Evolutionary conservation across 2,329 filamentous ascomycete genomes (phyloP).

Genomic region (Penicillium sp.): DNA sequence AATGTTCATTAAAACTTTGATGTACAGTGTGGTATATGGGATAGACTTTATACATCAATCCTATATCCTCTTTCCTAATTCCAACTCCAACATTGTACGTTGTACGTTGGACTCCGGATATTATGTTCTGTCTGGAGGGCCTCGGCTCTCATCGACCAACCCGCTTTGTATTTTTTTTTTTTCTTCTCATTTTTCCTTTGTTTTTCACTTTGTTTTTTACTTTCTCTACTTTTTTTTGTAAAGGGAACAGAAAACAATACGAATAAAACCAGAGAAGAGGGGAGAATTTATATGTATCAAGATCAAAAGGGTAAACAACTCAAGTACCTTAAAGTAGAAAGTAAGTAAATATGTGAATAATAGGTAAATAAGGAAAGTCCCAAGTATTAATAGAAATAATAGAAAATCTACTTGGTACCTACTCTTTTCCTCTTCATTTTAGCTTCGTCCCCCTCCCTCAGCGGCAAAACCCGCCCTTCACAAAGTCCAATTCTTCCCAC

Average conservation of each 20-base stretch:
- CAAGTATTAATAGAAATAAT: slow-evolving; percentile 14
- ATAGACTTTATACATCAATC: background rate
- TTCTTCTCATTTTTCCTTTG: too few relatives aligned
- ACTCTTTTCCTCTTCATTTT: background rate
- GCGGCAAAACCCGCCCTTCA: slow-evolving; percentile 24
- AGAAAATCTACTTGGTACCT: too few relatives aligned
- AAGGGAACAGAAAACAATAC: background rate
- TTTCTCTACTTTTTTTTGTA: too few relatives aligned
- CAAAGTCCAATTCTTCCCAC: slow-evolving; percentile 10
- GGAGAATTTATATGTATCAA: too few relatives aligned
- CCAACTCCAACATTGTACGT: too few relatives aligned
- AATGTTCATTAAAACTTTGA: too few relatives aligned
- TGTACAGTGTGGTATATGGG: too few relatives aligned
- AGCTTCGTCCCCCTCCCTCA: slow-evolving; percentile 7
- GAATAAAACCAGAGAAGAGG: background rate
- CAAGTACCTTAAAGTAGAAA: background rate
- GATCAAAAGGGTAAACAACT: background rate
- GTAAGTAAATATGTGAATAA: too few relatives aligned
- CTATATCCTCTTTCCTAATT: too few relatives aligned
- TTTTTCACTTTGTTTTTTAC: too few relatives aligned
- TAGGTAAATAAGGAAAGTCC: too few relatives aligned
- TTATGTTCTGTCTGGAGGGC: background rate
- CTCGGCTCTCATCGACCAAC: slow-evolving; percentile 6
- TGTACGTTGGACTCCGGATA: background rate
- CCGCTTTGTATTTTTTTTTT: background rate